Conservation (phyloP, 805 yeast species). For the Candida schatavii region DNA sequence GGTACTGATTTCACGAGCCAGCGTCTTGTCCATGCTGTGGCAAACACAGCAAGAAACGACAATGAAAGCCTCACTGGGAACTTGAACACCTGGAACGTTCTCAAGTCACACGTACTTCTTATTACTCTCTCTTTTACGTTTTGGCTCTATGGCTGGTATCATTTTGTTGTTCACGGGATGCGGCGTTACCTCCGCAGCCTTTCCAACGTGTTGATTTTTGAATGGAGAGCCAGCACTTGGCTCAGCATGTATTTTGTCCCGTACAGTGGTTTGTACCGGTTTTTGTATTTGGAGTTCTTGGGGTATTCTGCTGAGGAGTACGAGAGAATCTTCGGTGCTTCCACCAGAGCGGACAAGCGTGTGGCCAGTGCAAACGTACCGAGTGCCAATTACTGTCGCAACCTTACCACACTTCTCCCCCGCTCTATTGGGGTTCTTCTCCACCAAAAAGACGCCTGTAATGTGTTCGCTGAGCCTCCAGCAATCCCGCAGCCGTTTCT, state of each 20-base stretch:
- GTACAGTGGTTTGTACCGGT: neutral
- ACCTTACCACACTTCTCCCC: slow-evolving; percentile 23
- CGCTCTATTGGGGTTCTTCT: slow-evolving; percentile 28
- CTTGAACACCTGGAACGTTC: neutral
- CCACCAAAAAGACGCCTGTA: slow-evolving; percentile 22
- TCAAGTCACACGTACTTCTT: neutral
- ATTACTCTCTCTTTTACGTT: neutral
- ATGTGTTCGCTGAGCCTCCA: slow-evolving; percentile 33
- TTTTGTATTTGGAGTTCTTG: neutral
- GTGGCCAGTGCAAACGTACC: too few relatives aligned
- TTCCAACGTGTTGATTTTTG: neutral
- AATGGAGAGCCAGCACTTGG: neutral
- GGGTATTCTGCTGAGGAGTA: neutral
- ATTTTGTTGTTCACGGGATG: neutral
- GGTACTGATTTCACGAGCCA: too few relatives aligned
- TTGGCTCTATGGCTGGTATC: neutral
- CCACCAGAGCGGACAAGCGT: too few relatives aligned
- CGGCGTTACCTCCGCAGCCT: neutral
- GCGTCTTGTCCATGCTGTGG: too few relatives aligned
- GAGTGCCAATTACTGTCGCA: neutral
- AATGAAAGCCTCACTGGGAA: too few relatives aligned
- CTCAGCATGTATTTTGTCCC: neutral
- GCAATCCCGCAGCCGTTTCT: slow-evolving; percentile 43
- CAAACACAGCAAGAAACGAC: too few relatives aligned
- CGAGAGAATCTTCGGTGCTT: neutral